Conservation (phyloP, 345 rosid genomes). For the Syzygium aqueum region DNA sequence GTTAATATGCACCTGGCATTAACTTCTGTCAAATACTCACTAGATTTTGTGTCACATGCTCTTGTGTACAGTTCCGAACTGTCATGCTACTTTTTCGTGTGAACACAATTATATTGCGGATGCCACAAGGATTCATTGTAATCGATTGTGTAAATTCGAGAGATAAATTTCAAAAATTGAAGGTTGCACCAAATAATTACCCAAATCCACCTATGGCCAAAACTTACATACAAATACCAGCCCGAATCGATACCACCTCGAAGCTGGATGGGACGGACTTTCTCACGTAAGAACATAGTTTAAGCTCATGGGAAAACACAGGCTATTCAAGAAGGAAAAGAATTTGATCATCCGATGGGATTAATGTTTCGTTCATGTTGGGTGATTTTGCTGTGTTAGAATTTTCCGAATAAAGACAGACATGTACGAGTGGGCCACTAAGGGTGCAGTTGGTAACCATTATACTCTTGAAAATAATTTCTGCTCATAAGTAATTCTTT, state of each 20-base stretch:
- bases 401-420: background rate
- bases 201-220: fast-evolving
- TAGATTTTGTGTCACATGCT: background rate
- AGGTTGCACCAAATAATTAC: background rate
- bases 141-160: fast-evolving
- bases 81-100: background rate
- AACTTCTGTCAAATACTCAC: background rate
- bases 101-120: background rate
- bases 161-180: fast-evolving
- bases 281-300: no score
- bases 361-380: background rate
- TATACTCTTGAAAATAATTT: no score
- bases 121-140: background rate
- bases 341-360: background rate
- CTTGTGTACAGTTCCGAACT: background rate
- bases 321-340: background rate
- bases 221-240: fast-evolving
- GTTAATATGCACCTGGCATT: no score
- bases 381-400: background rate
- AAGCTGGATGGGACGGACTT: background rate
- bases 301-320: background rate
- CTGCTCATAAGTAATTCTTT: no score
- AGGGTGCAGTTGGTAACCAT: no score
- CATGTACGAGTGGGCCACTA: background rate
- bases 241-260: background rate